Evolutionary conservation across 176 grass and related monocot species (phyloP), one percentile per base, ranked within the genome.

Genomic region (Olyra latifolia): DNA sequence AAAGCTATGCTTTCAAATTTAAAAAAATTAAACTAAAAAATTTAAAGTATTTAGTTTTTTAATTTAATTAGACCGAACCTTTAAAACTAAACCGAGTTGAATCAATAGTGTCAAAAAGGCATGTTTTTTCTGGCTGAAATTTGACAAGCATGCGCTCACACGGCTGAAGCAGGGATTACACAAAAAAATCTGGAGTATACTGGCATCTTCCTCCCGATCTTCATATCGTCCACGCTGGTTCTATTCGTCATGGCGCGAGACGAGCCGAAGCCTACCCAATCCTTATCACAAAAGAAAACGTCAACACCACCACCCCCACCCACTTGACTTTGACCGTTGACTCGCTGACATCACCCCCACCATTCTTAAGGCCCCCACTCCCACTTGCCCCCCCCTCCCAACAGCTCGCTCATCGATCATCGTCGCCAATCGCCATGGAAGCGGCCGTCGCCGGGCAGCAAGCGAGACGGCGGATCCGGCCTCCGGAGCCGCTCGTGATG

Each of bases 291-390:
- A 78, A 71, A 65, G 52, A 78, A 78, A 80, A 80, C 88, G 81
- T 90, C 84, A 84, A 85, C 80, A 88, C 62, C 49, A 66, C 28
- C 66, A 67, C 66, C 39, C 65, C 64, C 87, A 69, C 63, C 84
- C 84, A 82, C 85, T 85, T 83, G 86, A 68, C 85, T 85, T 88
- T 91, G 88, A 91, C 85, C 85, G 27, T 91, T 88, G 91, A 94
- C 85, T 76, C 4, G 20, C 40, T 70, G 78, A 94, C 88, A 83
- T 91, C 88, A 93, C 32, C 50, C 60, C 75, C 60, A 88, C 80
- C 83, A 39, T 90, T 91, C 77, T 73, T 85, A 85, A 87, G 83
- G 82, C 78, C 46, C 74, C 54, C 29, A 82, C 78, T 67, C 44
- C 70, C 82, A 76, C 85, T 84, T 64, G n/a, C 52, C 42, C 59